A percentile compares a stretch with the other conserved stretches of the same genome.
phyloP scores from a whole-genome alignment of 305 asterid species.

The Fraxinus sp. region DNA sequence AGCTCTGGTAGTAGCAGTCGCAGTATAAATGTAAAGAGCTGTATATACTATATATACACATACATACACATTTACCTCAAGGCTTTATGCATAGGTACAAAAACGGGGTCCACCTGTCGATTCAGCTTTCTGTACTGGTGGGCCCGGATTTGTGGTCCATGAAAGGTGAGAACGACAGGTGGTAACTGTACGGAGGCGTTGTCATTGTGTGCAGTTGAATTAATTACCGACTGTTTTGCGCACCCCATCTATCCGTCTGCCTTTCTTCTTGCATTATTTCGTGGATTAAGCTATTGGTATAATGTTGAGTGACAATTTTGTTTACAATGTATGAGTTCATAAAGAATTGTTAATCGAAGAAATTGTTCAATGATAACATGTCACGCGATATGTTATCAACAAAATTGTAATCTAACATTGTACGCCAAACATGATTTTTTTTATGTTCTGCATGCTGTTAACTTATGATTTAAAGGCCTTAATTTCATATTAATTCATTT shows the following conservation, averaged over 20 bases:
- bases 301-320: too few species aligned
- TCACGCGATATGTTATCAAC: too few species aligned
- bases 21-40: not conserved
- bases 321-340: too few species aligned
- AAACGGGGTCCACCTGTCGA: not conserved
- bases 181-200: not conserved
- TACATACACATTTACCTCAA: not conserved
- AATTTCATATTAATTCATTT: not conserved
- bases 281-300: too few species aligned
- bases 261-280: too few species aligned
- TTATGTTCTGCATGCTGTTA: not conserved
- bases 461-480: not conserved
- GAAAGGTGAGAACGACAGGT: not conserved
- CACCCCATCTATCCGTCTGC: not conserved
- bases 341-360: too few species aligned
- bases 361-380: too few species aligned
- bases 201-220: not conserved
- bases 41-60: not conserved
- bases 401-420: too few species aligned
- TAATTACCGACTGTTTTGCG: not conserved
- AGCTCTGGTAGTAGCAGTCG: not conserved
- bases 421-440: too few species aligned
- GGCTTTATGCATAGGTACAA: not conserved
- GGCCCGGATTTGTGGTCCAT: not conserved
- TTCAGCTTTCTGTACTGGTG: not conserved